Conservation (phyloP, 306 rosid genomes). For the Trifolium subterraneum region DNA sequence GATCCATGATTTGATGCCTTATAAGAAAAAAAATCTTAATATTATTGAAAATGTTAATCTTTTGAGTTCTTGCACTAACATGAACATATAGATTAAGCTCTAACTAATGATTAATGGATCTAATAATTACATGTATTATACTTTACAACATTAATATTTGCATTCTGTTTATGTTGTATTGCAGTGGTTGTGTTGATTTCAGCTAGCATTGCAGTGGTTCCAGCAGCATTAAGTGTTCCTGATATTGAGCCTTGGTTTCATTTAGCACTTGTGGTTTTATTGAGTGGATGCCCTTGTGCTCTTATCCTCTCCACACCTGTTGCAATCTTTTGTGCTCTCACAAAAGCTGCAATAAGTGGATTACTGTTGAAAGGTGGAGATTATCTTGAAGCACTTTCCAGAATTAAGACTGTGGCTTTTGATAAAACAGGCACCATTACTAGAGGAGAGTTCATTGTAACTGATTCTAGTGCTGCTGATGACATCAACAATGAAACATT, state of each 20-base stretch:
- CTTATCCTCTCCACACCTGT: conserved; percentile 93
- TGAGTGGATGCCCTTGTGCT: conserved; percentile 96
- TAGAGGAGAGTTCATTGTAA: conserved; percentile 75
- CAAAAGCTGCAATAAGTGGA: conserved; percentile 83
- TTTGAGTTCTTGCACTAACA: not conserved
- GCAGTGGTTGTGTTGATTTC: conserved; percentile 75
- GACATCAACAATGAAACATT: conserved; percentile 60
- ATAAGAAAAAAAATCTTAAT: not conserved
- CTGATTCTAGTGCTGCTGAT: conserved; percentile 55
- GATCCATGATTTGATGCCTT: not conserved
- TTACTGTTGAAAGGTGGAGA: conserved; percentile 90
- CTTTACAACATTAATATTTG: conserved; percentile 1
- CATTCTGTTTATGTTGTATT: conserved; percentile 22
- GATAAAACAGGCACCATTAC: conserved; percentile 96
- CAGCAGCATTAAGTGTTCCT: conserved; percentile 58
- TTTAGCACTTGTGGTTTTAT: conserved; percentile 79
- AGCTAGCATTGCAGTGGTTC: conserved; percentile 61
- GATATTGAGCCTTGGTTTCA: conserved; percentile 69
- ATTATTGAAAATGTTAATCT: not conserved
- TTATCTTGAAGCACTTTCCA: conserved; percentile 71
- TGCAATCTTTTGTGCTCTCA: conserved; percentile 83
- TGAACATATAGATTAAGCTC: too few relatives aligned
- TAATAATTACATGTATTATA: not conserved
- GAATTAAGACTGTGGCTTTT: conserved; percentile 70
- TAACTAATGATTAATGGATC: too few relatives aligned